Evolutionary conservation across 805 yeast genomes (phyloP).

Genomic region (Candida railenensis): DNA sequence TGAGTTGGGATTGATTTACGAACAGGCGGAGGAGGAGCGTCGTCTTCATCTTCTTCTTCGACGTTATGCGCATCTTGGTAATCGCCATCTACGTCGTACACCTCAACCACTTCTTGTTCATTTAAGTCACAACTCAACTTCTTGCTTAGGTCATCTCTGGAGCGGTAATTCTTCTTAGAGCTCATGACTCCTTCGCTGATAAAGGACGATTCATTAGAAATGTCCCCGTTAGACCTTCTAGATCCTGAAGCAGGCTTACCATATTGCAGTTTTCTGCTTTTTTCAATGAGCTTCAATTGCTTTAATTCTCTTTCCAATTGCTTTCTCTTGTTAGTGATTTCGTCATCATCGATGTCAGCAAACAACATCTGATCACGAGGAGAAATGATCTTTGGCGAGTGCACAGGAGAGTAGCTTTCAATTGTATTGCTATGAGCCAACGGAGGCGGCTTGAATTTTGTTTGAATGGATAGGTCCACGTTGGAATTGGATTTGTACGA

Average conservation of each 20-base stretch:
- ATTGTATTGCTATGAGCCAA: slow-evolving; percentile 21
- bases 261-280: slow-evolving; percentile 9
- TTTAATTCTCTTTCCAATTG: slow-evolving; percentile 40
- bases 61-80: background rate
- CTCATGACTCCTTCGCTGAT: slow-evolving; percentile 35
- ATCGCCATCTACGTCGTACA: slow-evolving; percentile 7
- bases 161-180: slow-evolving; percentile 26
- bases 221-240: slow-evolving; percentile 6
- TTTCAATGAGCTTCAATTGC: slow-evolving; percentile 31
- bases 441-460: slow-evolving; percentile 8
- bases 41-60: slow-evolving; percentile 10
- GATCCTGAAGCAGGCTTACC: background rate
- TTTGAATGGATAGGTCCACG: slow-evolving; percentile 14
- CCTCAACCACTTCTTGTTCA: slow-evolving; percentile 16
- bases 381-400: slow-evolving; percentile 9
- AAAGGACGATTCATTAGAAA: slow-evolving; percentile 27
- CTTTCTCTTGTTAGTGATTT: slow-evolving; percentile 32
- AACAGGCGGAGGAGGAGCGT: slow-evolving; percentile 34
- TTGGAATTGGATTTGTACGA: slow-evolving; percentile 13
- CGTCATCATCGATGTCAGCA: slow-evolving; percentile 21
- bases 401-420: slow-evolving; percentile 26
- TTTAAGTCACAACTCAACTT: slow-evolving; percentile 27
- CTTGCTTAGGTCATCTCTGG: slow-evolving; percentile 32
- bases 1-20: slow-evolving; percentile 18
- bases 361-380: background rate